Base-by-base conservation (phyloP, 768 basidiomycete genomes). In the Boletus rubropictus region DNA sequence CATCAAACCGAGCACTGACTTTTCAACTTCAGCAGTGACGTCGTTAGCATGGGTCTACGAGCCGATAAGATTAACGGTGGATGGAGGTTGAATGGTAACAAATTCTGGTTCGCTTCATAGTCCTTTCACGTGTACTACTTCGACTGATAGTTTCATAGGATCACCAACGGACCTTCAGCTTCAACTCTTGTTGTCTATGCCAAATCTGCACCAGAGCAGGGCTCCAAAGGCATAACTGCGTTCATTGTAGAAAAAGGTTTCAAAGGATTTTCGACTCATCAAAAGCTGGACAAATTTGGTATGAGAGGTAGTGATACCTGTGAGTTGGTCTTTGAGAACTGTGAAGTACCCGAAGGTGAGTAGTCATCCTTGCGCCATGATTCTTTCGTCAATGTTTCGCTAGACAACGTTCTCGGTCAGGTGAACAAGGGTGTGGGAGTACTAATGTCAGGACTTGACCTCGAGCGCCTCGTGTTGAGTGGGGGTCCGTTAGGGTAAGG, bases 261-360 rank as follows among this genome's bases (percentile, higher is more conserved):
- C 63, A 66, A 76, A 35, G 94, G 91, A 1, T 94, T 94, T 66
- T 90, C 89, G 6, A 87, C 89, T 0, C 85, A 86, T 55, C 89
- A 86, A 49, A 92, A 94, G 58, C 73, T 97, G 18, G 94, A 97
- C 66, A 97, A 97, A 65, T 83, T 96, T 60, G 94, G 94, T 1
- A 97, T 97, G 94, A 73, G 94, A 56, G 94, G 94, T 32, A 90
- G 88, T 50, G 92, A 96, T 57, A 97, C 94, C 3, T 91, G 90
- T 53, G 94, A 97, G 62, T 70, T 96, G 20, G 82, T 94, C 17
- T 96, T 97, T 49, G 89, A 95, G 54, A 77, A 90, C 55, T 94
- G 91, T 55, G 78, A 85, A 56, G 86, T 97, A 4, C 91, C 94
- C 1, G 82, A 88, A 61, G 88, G 91, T 91, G 45, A 40, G 72